Base-by-base conservation (phyloP, 805 yeast genomes). In the Candida insectorum region DNA sequence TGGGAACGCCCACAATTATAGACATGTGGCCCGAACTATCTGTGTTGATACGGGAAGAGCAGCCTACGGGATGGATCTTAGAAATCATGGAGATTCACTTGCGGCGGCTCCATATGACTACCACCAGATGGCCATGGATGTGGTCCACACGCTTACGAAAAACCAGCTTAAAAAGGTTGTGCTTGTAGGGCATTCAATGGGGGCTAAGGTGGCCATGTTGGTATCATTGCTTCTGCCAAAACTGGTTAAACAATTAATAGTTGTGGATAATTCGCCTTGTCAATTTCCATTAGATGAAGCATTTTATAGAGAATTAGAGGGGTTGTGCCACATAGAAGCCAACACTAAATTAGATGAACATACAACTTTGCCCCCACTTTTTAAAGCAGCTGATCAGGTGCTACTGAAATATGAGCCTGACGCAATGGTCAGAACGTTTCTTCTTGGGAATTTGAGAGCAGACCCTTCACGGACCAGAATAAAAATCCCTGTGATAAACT, bases 171-270 rank as follows among this genome's bases (percentile, higher is more conserved):
- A 36, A 7, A 28, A 45, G 4, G 51, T 44, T 13, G 37, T 58
- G 2, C 42, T 62, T 17, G 54, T 65, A 14, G 83, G 84, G 0
- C 80, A 73, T 47, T 75, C 80, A 13, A 69, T 78, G 75, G 85
- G 85, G 1, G 82, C 79, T 4, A 77, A 75, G 45, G 66, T 72
- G 1, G 75, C 74, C 0, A 66, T 78, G 70, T 35, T 67, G 29
- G 62, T 65, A 1, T 54, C 73, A 0, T 47, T 78, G 21, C 45
- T 50, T 37, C 41, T 58, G 28, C 75, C 75, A 2, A 63, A 60
- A 4, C 36, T 56, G 21, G 57, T 73, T 1, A 47, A 57, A 4
- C 65, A 60, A 36, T 44, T 75, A 20, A 58, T 76, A 0, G 68
- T 76, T 4, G 60, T 77, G 3, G 79, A 72, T 38, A 73, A 72